phyloP scores from a whole-genome alignment of 441 rosid genomes.

The Populus tomentosa region DNA sequence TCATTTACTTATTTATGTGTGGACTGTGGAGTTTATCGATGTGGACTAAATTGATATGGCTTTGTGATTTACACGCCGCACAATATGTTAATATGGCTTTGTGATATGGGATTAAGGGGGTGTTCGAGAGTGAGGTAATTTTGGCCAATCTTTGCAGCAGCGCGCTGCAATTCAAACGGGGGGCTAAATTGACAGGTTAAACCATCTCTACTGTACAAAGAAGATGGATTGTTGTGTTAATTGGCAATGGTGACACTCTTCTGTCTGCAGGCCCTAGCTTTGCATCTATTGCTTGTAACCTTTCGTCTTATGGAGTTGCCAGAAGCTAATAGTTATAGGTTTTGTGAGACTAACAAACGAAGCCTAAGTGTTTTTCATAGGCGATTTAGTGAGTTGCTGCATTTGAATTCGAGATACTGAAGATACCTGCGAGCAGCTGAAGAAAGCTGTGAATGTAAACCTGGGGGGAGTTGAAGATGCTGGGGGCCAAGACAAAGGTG shows the following conservation, averaged over 20 bases:
- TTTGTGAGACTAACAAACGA: no score
- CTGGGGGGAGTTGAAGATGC: background rate
- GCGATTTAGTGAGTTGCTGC: background rate
- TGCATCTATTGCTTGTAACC: background rate
- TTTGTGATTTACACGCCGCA: background rate
- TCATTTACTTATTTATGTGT: background rate
- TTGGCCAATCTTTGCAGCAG: no score
- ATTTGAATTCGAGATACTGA: background rate
- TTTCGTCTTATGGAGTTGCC: background rate
- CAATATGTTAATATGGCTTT: background rate
- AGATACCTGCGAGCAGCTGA: background rate
- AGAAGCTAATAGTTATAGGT: background rate
- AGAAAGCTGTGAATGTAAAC: background rate
- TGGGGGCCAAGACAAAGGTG: no score
- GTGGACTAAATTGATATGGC: background rate
- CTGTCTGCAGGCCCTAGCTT: background rate
- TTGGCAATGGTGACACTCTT: background rate
- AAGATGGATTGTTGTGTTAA: background rate
- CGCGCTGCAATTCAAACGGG: no score
- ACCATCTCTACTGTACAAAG: background rate
- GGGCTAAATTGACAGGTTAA: background rate
- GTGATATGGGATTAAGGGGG: background rate
- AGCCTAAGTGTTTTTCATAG: background rate
- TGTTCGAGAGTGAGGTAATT: no score
- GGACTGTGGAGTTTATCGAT: background rate